Evolutionary conservation across 2,329 filamentous ascomycete species (phyloP).

Genomic region (Aspergillus quadricinctus): DNA sequence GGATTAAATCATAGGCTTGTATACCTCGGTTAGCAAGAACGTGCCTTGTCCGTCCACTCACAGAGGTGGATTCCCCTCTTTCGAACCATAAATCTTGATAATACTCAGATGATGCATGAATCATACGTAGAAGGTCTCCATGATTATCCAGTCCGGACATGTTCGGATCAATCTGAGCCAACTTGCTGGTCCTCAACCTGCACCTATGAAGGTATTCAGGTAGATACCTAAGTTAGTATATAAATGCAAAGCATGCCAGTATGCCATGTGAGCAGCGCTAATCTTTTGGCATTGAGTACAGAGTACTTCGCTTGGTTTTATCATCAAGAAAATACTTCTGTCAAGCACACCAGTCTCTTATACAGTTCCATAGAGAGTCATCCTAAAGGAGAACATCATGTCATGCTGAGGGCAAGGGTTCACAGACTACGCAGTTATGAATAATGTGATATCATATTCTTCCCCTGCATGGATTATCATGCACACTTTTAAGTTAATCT

Average conservation of each 20-base stretch:
- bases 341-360: background rate
- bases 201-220: too few species aligned
- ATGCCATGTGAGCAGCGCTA: too few species aligned
- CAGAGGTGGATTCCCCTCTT: background rate
- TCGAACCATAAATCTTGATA: background rate
- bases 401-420: background rate
- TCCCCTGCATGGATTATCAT: slow-evolving; percentile 13
- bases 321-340: background rate
- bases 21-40: background rate
- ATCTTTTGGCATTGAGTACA: too few species aligned
- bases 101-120: background rate
- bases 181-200: too few species aligned
- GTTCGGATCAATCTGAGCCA: background rate
- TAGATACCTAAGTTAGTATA: background rate
- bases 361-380: background rate
- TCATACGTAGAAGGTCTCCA: background rate
- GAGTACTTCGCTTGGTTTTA: background rate
- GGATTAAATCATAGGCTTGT: background rate
- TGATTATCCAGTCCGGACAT: background rate
- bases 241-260: background rate
- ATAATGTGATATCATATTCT: slow-evolving; percentile 9
- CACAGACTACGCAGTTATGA: background rate
- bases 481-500: slow-evolving; percentile 9
- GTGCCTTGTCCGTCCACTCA: background rate
- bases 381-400: background rate